Base-by-base conservation (phyloP, 441 rosid genomes). In the Melastoma candidum region DNA sequence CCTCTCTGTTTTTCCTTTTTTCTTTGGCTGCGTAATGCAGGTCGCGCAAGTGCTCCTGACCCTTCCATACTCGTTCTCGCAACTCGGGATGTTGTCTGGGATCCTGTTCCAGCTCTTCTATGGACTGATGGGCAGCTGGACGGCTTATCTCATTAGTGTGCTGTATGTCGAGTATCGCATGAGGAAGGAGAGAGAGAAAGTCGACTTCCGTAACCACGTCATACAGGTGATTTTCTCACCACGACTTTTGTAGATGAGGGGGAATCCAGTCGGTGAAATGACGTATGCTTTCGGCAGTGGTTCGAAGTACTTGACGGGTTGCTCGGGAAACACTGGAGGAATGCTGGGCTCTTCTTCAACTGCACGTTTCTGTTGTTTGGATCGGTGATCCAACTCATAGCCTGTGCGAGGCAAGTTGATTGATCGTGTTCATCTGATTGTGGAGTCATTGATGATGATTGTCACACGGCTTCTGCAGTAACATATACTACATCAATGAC, bases 71-170 rank as follows among this genome's bases (percentile, higher is more conserved):
- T 83, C 90, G 44, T 83, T 83, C 68, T 83, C 90, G 9, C 90
- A 83, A 64, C 78, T 83, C 39, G 90, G 90, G 71, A 69, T 83
- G 86, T 11, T 78, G 56, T 83, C 90, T 14, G 86, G 90, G 52
- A 74, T 83, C 59, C 53, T 83, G 14, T 78, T 83, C 63, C 90
- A 83, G 66, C 77, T 83, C 17, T 80, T 83, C 26, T 83, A 83
- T 64, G 90, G 90, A 22, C 55, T 83, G 54, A 60, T 83, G 90
- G 90, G 90, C 58, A 83, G 90, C 56, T 83, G 90, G 90, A 83
- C 86, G 26, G 90, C 90, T 47, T 83, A 83, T 63, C 84, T 83
- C 57, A 83, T 83, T 17, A 80, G 84, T 26, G 63, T 80, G 41
- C 90, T 83, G 26, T 83, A 83, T 60, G 90, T 83, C 2, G 90